A percentile compares a stretch with the other conserved stretches of the same genome.
These are phyloP conservation scores for Punctularia strigosozonata DNA, from an alignment of 768 basidiomycete genomes.

Conservation along the genomic window DNA sequence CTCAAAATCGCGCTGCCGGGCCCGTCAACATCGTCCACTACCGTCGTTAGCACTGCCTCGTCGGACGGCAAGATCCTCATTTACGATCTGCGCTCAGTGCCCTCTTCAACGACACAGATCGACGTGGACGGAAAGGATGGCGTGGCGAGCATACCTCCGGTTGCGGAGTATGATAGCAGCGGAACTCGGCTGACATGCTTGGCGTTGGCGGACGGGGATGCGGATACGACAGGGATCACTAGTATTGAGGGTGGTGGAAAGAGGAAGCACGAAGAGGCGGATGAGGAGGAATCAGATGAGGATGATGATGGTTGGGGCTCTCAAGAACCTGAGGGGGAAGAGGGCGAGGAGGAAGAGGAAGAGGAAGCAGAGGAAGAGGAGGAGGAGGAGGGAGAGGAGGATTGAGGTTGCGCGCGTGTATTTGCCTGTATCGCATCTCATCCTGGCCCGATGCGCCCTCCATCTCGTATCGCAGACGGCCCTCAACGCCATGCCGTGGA, in stretches of 20 bases:
- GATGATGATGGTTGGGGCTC: constrained; percentile 17
- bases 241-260: constrained; percentile 13
- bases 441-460: background rate
- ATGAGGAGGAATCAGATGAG: constrained; percentile 15
- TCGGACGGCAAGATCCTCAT: constrained; percentile 82
- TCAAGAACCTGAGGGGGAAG: constrained; percentile 19
- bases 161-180: constrained; percentile 70
- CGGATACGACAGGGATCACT: constrained; percentile 16
- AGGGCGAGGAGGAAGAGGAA: constrained; percentile 13
- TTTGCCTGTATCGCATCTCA: background rate
- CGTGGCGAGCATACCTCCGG: no score
- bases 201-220: constrained; percentile 39
- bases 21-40: constrained; percentile 30
- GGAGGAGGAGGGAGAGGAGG: constrained; percentile 19
- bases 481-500: no score
- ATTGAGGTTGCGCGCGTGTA: constrained; percentile 15
- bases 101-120: constrained; percentile 24
- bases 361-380: constrained; percentile 12
- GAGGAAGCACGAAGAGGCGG: constrained; percentile 16
- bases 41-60: constrained; percentile 64
- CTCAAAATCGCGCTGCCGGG: constrained; percentile 47
- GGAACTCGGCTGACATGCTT: constrained; percentile 77
- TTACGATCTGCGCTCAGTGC: constrained; percentile 53
- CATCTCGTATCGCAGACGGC: no score
- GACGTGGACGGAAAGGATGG: constrained; percentile 7